Base-by-base conservation (phyloP, 2,329 filamentous ascomycete genomes). In the Byssoonygena ceratinophila region DNA sequence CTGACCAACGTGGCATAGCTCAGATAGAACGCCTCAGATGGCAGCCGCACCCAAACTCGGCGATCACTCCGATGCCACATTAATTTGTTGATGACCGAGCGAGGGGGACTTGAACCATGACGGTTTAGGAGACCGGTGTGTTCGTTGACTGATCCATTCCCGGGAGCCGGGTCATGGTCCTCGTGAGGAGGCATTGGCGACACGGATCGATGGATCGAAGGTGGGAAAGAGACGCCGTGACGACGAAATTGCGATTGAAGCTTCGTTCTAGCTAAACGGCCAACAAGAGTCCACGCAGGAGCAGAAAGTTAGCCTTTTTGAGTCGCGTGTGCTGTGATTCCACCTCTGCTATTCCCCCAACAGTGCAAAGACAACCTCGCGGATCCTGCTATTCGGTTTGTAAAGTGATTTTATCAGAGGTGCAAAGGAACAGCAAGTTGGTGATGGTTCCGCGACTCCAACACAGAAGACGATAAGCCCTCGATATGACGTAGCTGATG, bases 1-100 rank as follows among this genome's bases (percentile, higher is more conserved):
- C 70, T 72, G 22, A 66, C 61, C n/a, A 76, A 62, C 2, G 72
- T 71, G 51, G 66, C 59, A 66, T 69, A 74, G 7, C 69, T 71
- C 53, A 72, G 60, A 58, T 68, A 67, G 40, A 64, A 60, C 16
- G 68, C 63, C 7, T 68, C 59, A 20, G 61, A 60, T 16, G 73
- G 73, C 62, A 67, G 70, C 52, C 64, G 63, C 32, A 71, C 63
- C 64, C 68, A 72, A 41, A 59, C 56, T 4, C 64, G 64, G 27
- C 60, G 54, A 55, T 69, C 67, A 50, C 70, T 67, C 48, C 66
- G 62, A 41, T 65, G 67, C 27, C 54, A 54, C 40, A 54, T 43
- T 37, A 53, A 20, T 47, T 49, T 52, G 25, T 53, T 44, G 25
- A 47, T 11, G 23, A 44, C 27, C 32, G 49, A 31, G 31, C 25